Evolutionary conservation across 805 yeast genomes (phyloP), one percentile per base, ranked within the genome.

Genomic region (Starmerella khaoyaiensis): DNA sequence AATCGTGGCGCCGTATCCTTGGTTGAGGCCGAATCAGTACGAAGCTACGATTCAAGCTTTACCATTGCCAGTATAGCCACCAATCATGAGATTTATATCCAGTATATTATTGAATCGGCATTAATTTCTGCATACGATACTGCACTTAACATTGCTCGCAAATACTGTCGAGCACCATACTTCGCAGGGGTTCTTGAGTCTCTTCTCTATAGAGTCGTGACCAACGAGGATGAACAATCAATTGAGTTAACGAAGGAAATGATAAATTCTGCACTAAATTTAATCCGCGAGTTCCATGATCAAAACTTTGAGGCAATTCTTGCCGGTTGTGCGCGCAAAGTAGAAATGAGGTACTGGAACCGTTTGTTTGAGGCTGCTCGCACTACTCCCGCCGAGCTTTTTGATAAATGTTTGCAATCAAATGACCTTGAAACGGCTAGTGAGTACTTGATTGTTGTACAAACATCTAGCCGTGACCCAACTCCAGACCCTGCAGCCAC

Each of bases 341-440:
- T 72, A 12, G 79, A 73, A 48, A 62, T 67, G 33, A 63, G 60
- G 28, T 68, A 68, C 49, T 73, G 79, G 79, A 37, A 48, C n/a
- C 42, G 42, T 15, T 49, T 63, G 31, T 63, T 64, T 41, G 53
- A 50, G 15, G 51, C 59, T 3, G 52, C 55, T 1, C 67, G 64
- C 2, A 44, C 59, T 15, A 56, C 58, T 9, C 50, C 55, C 1
- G 41, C 38, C 9, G 49, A 59, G 42, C 47, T 49, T 18, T 49
- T 63, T 25, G 63, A 62, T 42, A 44, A 48, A 34, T 58, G 65
- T 31, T 48, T 63, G 32, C 35, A 41, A 5, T 34, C 44, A 10
- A 54, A 54, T n/a, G 53, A 55, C 25, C 51, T 64, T 14, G 55
- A 57, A 22, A 61, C 63, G 2, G 68, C 68, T 1, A 57, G 57